Evolutionary conservation across 2,329 filamentous ascomycete species (phyloP).

Genomic region (Zelopaecilomyces penicillatus): DNA sequence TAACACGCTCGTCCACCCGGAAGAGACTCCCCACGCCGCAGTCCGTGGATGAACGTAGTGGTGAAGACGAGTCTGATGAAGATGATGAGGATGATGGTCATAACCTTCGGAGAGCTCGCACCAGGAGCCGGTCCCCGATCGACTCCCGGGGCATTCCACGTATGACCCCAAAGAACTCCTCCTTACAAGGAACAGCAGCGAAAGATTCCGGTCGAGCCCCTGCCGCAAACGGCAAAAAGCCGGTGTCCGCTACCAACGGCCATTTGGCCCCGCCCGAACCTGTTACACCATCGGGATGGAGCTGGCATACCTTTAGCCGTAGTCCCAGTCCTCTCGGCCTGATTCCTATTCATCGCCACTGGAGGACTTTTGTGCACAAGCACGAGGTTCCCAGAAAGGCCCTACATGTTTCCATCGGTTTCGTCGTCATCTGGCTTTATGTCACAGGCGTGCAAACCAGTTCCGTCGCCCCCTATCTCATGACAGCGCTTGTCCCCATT

Average conservation of each 20-base stretch:
- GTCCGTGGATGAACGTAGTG: conserved; percentile 51
- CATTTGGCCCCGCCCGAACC: conserved; percentile 62
- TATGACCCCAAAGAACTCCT: conserved; percentile 42
- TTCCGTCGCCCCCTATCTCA: conserved; percentile 75
- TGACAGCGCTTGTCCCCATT: conserved; percentile 75
- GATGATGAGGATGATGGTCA: conserved; percentile 33
- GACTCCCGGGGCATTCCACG: conserved; percentile 42
- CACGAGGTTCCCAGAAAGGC: conserved; percentile 94
- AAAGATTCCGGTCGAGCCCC: conserved; percentile 18
- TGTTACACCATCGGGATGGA: conserved; percentile 53
- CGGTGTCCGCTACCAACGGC: conserved; percentile 41
- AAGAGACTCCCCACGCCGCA: conserved; percentile 49
- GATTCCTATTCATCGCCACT: conserved; percentile 90
- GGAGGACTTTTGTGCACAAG: conserved; percentile 85
- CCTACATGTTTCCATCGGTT: conserved; percentile 93
- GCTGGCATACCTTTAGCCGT: conserved; percentile 80
- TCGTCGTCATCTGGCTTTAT: conserved; percentile 84
- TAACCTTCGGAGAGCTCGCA: conserved; percentile 54
- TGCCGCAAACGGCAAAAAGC: conserved; percentile 19
- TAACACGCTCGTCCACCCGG: conserved; percentile 64
- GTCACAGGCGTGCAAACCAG: conserved; percentile 65
- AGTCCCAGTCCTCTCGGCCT: conserved; percentile 88
- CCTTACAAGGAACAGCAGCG: conserved; percentile 22
- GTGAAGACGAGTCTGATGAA: conserved; percentile 30
- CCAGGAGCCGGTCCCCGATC: conserved; percentile 63